These are phyloP conservation scores for Actinomucor elegans DNA, from an alignment of 371 early-diverging fungal species.

Conservation along the genomic window DNA sequence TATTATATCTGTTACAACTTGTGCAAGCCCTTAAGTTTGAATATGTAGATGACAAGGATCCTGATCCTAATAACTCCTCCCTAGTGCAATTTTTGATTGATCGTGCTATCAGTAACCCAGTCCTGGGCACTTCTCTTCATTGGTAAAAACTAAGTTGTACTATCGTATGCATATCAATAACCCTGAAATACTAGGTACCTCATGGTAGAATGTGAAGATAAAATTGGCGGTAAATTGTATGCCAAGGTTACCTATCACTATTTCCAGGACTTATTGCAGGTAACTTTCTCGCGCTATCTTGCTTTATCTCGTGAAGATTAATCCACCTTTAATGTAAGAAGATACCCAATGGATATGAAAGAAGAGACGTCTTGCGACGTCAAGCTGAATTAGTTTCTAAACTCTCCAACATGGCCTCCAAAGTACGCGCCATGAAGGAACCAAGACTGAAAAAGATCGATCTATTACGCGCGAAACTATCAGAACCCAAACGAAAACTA, in stretches of 20 bases:
- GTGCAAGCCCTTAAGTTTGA: conserved; percentile 98
- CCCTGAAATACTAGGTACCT: no score
- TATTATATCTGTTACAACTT: conserved; percentile 89
- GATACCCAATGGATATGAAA: conserved; percentile 63
- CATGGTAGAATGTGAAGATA: conserved; percentile 85
- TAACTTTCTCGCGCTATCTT: conserved; percentile 2
- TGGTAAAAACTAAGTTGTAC: no score
- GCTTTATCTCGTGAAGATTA: neutral
- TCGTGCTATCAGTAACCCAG: conserved; percentile 74
- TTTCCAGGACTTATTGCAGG: conserved; percentile 69
- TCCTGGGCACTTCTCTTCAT: conserved; percentile 88
- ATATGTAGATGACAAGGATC: conserved; percentile 44
- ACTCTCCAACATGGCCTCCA: conserved; percentile 71
- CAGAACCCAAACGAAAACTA: conserved; percentile 82
- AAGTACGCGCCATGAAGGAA: conserved; percentile 77
- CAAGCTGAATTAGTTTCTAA: conserved; percentile 84
- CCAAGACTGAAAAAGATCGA: conserved; percentile 86
- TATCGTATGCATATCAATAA: no score
- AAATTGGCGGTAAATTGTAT: conserved; percentile 76
- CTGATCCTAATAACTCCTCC: conserved; percentile 62
- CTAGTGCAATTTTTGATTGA: conserved; percentile 87
- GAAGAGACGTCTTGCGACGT: conserved; percentile 73
- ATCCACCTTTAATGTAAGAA: conserved; percentile 8
- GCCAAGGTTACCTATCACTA: conserved; percentile 83
- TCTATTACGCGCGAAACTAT: conserved; percentile 66